A percentile compares a stretch with the other conserved stretches of the same genome.
These are phyloP conservation scores for Cicer pinnatifidum DNA, from an alignment of 306 rosid species.

Conservation along the genomic window DNA sequence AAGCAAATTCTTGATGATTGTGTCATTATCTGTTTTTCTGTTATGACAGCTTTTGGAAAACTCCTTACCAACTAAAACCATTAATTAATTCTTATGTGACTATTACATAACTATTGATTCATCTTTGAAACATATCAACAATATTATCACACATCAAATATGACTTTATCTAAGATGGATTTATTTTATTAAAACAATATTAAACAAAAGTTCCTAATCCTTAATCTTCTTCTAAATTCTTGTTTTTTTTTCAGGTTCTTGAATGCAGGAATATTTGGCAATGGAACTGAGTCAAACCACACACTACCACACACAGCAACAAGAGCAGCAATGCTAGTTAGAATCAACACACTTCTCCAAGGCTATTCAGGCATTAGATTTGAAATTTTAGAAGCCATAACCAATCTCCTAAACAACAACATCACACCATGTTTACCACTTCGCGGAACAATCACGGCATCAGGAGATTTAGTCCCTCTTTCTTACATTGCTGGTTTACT, in stretches of 20 bases:
- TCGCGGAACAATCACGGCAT: conserved; percentile 83
- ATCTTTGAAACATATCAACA: too few species aligned
- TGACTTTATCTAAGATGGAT: too few species aligned
- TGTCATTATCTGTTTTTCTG: too few species aligned
- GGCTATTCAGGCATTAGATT: conserved; percentile 93
- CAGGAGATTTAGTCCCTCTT: conserved; percentile 90
- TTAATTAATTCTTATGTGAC: too few species aligned
- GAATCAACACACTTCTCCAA: conserved; percentile 92
- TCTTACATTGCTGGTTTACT: conserved; percentile 85
- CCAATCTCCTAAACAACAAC: conserved; percentile 72
- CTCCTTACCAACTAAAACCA: too few species aligned
- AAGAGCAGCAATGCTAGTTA: conserved; percentile 83
- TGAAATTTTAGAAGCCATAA: conserved; percentile 79
- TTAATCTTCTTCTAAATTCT: not conserved
- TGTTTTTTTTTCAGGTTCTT: conserved; percentile 55
- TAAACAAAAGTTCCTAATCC: not conserved
- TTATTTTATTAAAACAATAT: not conserved
- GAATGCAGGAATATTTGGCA: conserved; percentile 86
- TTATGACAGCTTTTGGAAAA: too few species aligned
- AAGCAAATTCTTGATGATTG: too few species aligned
- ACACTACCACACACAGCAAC: conserved; percentile 70
- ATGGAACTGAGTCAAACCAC: conserved; percentile 64
- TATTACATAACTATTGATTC: too few species aligned
- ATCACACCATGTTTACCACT: conserved; percentile 85
- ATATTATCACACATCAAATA: too few species aligned